Conservation (phyloP, 1,139 yeast species). For the Arxiozyma slooffiae region DNA sequence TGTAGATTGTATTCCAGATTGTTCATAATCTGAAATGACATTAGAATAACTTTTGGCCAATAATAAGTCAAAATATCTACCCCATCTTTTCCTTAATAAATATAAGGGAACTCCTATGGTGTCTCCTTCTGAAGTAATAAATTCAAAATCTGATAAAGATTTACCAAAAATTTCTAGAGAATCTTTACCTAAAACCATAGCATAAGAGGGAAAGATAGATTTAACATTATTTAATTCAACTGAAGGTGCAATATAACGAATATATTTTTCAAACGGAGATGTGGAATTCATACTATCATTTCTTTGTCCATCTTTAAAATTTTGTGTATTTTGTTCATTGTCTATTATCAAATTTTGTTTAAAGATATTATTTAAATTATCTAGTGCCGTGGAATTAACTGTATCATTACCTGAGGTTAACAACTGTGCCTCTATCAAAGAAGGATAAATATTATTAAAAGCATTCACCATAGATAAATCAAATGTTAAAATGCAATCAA, state of each 20-base stretch:
- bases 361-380: conserved; percentile 4
- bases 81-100: conserved; percentile 65
- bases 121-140: conserved; percentile 58
- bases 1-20: conserved; percentile 7
- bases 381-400: background rate
- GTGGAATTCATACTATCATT: conserved; percentile 7
- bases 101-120: conserved; percentile 53
- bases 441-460: conserved; percentile 1
- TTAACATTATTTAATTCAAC: conserved; percentile 54
- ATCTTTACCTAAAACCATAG: conserved; percentile 65
- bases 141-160: conserved; percentile 58
- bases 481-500: conserved; percentile 47
- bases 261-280: conserved; percentile 51
- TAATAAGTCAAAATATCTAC: conserved; percentile 51
- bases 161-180: conserved; percentile 60
- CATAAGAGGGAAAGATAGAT: conserved; percentile 64
- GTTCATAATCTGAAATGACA: conserved; percentile 20
- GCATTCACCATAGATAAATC: conserved; percentile 39
- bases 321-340: background rate
- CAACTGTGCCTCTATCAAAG: background rate
- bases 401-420: background rate
- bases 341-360: conserved; percentile 1
- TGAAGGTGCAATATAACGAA: conserved; percentile 68
- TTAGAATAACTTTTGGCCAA: conserved; percentile 53
- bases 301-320: background rate